Evolutionary conservation across 2,329 filamentous ascomycete genomes (phyloP).

Genomic region (Cladosporium cucumerinum): DNA sequence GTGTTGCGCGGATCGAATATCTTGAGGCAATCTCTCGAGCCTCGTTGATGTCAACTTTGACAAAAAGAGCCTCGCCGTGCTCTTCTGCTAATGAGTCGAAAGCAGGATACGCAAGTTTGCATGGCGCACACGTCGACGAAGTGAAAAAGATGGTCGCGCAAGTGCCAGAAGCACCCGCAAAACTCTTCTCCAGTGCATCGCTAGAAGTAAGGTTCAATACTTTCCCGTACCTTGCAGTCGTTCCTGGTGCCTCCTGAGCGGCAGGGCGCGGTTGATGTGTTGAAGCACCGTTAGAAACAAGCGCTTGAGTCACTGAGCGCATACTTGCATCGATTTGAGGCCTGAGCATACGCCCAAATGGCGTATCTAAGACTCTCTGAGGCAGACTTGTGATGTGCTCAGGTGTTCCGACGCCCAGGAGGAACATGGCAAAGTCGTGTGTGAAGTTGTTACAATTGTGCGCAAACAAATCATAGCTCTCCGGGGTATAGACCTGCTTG

Average conservation of each 20-base stretch:
- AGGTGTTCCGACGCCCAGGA: constrained; percentile 85
- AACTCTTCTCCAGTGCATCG: constrained; percentile 57
- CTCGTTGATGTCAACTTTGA: constrained; percentile 76
- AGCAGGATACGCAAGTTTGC: constrained; percentile 75
- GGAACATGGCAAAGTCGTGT: constrained; percentile 85
- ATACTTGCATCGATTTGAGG: constrained; percentile 68
- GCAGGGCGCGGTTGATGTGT: constrained; percentile 19
- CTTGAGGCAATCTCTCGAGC: constrained; percentile 58
- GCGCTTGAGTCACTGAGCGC: constrained; percentile 60
- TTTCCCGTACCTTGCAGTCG: constrained; percentile 34
- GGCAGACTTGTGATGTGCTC: constrained; percentile 82
- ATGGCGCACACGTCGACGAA: constrained; percentile 79
- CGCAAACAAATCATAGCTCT: constrained; percentile 77
- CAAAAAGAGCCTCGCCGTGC: constrained; percentile 63
- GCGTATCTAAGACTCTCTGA: constrained; percentile 77
- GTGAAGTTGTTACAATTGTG: constrained; percentile 99
- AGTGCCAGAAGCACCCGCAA: constrained; percentile 59
- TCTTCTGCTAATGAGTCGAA: constrained; percentile 79
- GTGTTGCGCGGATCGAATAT: constrained; percentile 72
- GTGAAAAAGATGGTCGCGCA: constrained; percentile 91
- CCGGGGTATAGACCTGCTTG: constrained; percentile 72
- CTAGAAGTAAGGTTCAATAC: constrained; percentile 63
- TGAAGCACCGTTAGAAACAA: constrained; percentile 39
- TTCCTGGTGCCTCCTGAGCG: neutral
- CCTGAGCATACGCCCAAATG: constrained; percentile 82